phyloP scores from a whole-genome alignment of 129 eudicot species.

The sunflower (Helianthus annuus) region HanXRQr2.0-SUNRISE NC_035436.2:204032343-204032842 shows the following conservation, averaged over 20 bases:
- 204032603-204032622: constrained; percentile 41
- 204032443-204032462: background rate
- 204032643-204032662: constrained; percentile 49
- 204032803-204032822: constrained; percentile 39
- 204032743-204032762: constrained; percentile 40
- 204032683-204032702: constrained; percentile 50
- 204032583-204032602: constrained; percentile 30
- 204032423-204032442: too few relatives aligned
- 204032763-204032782: constrained; percentile 63
- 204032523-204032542: constrained; percentile 50
- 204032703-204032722: constrained; percentile 31
- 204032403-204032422: too few relatives aligned
- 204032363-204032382: too few relatives aligned
- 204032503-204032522: constrained; percentile 34
- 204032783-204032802: constrained; percentile 67
- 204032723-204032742: constrained; percentile 16
- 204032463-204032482: too few relatives aligned
- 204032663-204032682: constrained; percentile 48
- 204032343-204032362: too few relatives aligned
- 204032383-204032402: too few relatives aligned
- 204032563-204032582: constrained; percentile 52
- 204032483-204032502: background rate
- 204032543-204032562: constrained; percentile 46
- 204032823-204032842: too few relatives aligned
- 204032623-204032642: constrained; percentile 40